Conservation (phyloP, 2,329 filamentous ascomycete species). For the Colletotrichum nymphaeae region DNA sequence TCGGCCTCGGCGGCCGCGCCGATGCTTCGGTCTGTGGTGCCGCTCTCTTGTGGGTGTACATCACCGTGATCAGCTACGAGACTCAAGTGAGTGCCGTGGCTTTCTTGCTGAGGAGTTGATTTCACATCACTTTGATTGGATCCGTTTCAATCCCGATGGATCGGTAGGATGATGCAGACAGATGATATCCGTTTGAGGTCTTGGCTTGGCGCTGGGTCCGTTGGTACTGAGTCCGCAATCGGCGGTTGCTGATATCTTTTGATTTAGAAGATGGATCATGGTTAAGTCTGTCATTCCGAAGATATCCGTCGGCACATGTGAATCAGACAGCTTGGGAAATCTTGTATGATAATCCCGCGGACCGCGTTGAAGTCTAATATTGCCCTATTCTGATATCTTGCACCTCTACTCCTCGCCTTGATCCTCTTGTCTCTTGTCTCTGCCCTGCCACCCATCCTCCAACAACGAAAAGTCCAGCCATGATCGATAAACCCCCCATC, state of each 20-base stretch:
- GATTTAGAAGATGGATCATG: not conserved
- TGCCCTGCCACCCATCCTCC: no score
- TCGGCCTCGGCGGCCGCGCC: constrained; percentile 25
- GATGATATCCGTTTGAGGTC: not conserved
- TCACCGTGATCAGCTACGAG: not conserved
- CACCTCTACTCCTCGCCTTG: not conserved
- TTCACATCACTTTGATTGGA: not conserved
- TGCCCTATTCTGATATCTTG: not conserved
- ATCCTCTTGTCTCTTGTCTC: not conserved
- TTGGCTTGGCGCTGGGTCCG: not conserved
- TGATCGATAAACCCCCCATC: constrained; percentile 42
- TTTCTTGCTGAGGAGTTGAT: no score
- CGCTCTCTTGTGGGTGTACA: not conserved
- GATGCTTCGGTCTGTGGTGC: not conserved
- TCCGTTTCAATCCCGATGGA: not conserved
- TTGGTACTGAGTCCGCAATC: not conserved
- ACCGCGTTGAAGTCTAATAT: not conserved
- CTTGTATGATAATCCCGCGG: not conserved
- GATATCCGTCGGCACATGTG: not conserved
- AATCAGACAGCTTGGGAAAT: not conserved
- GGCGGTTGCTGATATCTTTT: not conserved
- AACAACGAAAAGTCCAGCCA: constrained; percentile 7
- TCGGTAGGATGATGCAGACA: not conserved
- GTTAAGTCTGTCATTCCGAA: not conserved
- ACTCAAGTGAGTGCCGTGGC: not conserved